Percentiles rank a stretch among this genome's conserved stretches.
Conservation (phyloP, 177 flowering plant genomes). For the Telopea speciosissima region DNA sequence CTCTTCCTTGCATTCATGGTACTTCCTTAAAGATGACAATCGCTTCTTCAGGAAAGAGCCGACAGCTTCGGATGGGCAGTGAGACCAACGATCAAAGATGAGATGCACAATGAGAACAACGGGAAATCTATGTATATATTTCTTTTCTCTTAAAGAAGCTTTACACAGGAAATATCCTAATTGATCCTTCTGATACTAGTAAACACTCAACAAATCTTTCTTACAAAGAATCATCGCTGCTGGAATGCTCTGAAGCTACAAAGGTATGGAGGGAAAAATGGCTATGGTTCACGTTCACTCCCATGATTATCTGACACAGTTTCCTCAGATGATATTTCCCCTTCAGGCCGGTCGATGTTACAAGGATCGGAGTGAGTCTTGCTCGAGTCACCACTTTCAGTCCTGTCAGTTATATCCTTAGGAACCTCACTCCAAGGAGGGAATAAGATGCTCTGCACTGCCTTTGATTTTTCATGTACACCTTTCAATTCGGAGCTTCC, state of each 20-base stretch:
- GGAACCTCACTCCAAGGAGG: constrained; percentile 12
- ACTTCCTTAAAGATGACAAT: neutral
- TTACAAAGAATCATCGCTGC: constrained; percentile 46
- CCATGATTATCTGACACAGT: constrained; percentile 53
- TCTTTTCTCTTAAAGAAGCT: constrained; percentile 32
- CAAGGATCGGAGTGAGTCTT: constrained; percentile 46
- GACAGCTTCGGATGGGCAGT: neutral
- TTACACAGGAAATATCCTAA: constrained; percentile 30
- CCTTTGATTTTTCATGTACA: constrained; percentile 17
- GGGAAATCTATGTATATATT: constrained; percentile 25
- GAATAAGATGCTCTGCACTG: constrained; percentile 11
- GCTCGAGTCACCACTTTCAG: constrained; percentile 53
- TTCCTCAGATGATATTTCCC: constrained; percentile 56
- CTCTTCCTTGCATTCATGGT: no score
- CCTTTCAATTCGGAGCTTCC: constrained; percentile 18
- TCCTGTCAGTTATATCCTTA: constrained; percentile 17
- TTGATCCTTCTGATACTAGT: constrained; percentile 26
- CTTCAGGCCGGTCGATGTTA: constrained; percentile 22
- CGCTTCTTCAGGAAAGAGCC: neutral
- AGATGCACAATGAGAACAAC: constrained; percentile 4
- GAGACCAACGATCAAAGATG: neutral
- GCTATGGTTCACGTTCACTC: constrained; percentile 35
- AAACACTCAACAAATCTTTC: constrained; percentile 24
- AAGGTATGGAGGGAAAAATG: constrained; percentile 14
- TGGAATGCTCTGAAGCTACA: constrained; percentile 10